Base-by-base conservation (phyloP, 495 filamentous ascomycete species). In the Aspergillus ostianus region DNA sequence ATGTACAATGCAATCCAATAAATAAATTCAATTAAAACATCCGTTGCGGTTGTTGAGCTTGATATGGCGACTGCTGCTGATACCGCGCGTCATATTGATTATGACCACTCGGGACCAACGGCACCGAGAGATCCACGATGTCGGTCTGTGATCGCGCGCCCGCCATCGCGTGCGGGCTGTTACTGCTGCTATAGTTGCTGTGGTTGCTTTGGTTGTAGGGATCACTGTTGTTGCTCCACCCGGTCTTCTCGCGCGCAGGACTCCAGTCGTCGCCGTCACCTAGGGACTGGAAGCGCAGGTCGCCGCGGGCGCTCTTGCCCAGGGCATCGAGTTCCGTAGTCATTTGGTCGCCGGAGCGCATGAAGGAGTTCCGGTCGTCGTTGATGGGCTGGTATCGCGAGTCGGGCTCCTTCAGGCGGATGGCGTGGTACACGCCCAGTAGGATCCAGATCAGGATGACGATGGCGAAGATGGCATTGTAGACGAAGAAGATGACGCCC, bases 311-410 rank as follows among this genome's bases (percentile, higher is more conserved):
- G 10, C 95, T 97, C 50, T 87, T 91, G 60, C 90, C 95, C 30
- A 98, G 80, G 10, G 94, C 94, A 74, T 98, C 93, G 57, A 98
- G 81, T 70, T 98, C 94, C 3, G 89, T 94, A 20, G 83, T 90
- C 58, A 98, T 80, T 64, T 92, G 85, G 18, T 89, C 88, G 64
- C 94, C 88, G 5, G 93, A 97, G 80, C 98, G 98, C 86, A 97
- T 97, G 66, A 98, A 97, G 2, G 93, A 97, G 50, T 90, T 90
- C 58, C 94, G 89, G 77, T 98, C 94, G 70, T 98, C 94, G 54
- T 88, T 86, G 91, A 98, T 97, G 57, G 90, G 91, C 73, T 97
- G 92, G 76, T 98, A 98, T 30, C 94, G 90, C 23, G 87, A 89
- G 72, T 98, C 94, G 18, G 94, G 94, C 76, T 98, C 94, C 83